Evolutionary conservation across 2,329 filamentous ascomycete species (phyloP).

Genomic region (Beauveria asiatica): DNA sequence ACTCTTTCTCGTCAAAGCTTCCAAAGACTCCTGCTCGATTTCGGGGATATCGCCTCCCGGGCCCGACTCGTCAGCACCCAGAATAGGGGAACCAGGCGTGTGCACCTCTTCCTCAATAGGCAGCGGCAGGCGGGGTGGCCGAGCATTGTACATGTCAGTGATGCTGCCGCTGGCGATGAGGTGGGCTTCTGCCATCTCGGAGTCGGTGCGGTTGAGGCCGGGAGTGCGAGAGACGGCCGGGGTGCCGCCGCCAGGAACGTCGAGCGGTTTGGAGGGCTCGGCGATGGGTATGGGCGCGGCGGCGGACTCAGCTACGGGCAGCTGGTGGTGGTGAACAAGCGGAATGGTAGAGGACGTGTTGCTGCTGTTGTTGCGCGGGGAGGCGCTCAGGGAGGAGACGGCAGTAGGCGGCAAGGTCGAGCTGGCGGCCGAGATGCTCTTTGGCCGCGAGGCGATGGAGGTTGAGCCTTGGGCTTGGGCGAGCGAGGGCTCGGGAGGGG

Average conservation of each 20-base stretch:
- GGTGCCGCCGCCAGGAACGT: conserved; percentile 38
- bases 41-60: conserved; percentile 47
- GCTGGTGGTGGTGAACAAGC: conserved; percentile 17
- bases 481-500: conserved; percentile 53
- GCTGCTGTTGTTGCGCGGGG: conserved; percentile 28
- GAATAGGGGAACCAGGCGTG: conserved; percentile 82
- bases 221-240: conserved; percentile 29
- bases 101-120: conserved; percentile 89
- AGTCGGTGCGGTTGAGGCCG: conserved; percentile 21
- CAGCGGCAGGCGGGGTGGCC: conserved; percentile 82
- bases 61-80: conserved; percentile 58
- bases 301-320: conserved; percentile 38
- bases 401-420: conserved; percentile 35
- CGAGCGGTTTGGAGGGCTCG: conserved; percentile 48
- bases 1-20: conserved; percentile 42
- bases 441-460: conserved; percentile 35
- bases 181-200: conserved; percentile 25
- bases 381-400: conserved; percentile 40
- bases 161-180: conserved; percentile 47
- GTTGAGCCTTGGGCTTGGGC: conserved; percentile 52
- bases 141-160: conserved; percentile 55
- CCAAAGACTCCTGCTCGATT: conserved; percentile 43
- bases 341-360: conserved; percentile 23
- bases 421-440: conserved; percentile 21
- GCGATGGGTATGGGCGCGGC: conserved; percentile 28